Evolutionary conservation across 208 protist species (phyloP).

Genomic region (Spongospora subterranea): DNA sequence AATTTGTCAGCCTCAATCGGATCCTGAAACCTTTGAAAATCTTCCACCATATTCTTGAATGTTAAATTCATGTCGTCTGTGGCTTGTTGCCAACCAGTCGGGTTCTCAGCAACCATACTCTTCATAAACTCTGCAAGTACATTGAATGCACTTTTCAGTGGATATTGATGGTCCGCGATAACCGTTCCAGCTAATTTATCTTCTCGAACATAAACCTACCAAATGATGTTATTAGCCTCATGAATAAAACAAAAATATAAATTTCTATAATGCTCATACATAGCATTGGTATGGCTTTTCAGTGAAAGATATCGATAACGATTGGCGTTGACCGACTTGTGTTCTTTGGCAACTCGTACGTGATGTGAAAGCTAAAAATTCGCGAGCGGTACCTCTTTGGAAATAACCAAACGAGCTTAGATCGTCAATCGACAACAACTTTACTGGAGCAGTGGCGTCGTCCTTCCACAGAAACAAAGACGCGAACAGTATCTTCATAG

Average conservation of each 20-base stretch:
- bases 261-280: slow-evolving; percentile 3
- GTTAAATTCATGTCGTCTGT: neutral
- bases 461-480: slow-evolving; percentile 9
- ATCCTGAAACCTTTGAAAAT: slow-evolving; percentile 56
- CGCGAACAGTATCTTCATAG: slow-evolving; percentile 28
- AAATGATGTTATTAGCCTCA: neutral
- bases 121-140: slow-evolving; percentile 57
- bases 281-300: slow-evolving; percentile 59
- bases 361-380: slow-evolving; percentile 61
- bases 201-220: slow-evolving; percentile 58
- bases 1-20: slow-evolving; percentile 63
- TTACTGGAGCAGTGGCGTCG: slow-evolving; percentile 5
- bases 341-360: slow-evolving; percentile 59
- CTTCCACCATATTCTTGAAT: slow-evolving; percentile 56
- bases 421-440: slow-evolving; percentile 33
- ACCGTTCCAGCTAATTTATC: slow-evolving; percentile 60
- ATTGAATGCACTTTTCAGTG: slow-evolving; percentile 61
- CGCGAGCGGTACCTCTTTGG: slow-evolving; percentile 60
- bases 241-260: neutral
- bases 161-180: slow-evolving; percentile 63
- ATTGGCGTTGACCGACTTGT: neutral
- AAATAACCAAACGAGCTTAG: slow-evolving; percentile 57
- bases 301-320: slow-evolving; percentile 34
- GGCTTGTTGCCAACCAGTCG: slow-evolving; percentile 57
- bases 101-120: slow-evolving; percentile 54